These are phyloP conservation scores for Pestalotiopsis sp. DNA, from an alignment of 2,329 filamentous ascomycete genomes.

Conservation along the genomic window DNA sequence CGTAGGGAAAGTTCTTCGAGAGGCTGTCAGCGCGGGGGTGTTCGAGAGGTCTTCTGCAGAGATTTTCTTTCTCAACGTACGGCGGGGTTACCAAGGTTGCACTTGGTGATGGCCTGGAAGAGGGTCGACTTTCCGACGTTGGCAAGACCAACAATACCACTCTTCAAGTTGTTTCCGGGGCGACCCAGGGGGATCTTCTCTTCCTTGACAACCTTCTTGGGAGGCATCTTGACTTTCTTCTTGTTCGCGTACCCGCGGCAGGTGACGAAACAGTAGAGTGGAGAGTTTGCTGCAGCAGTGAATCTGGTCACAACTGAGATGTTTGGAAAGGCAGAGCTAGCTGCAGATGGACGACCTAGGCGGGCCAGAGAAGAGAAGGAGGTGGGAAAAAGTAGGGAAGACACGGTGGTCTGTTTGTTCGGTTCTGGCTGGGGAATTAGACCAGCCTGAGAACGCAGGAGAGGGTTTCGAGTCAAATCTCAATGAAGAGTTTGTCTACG, in stretches of 20 bases:
- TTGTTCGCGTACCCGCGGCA: conserved; percentile 60
- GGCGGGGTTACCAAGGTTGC: conserved; percentile 93
- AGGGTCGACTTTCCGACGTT: conserved; percentile 99
- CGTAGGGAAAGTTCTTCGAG: conserved; percentile 91
- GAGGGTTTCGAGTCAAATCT: conserved; percentile 15
- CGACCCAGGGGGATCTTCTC: conserved; percentile 96
- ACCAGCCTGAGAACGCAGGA: conserved; percentile 15
- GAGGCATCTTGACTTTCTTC: conserved; percentile 77
- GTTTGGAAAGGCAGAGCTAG: conserved; percentile 66
- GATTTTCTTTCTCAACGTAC: conserved; percentile 53
- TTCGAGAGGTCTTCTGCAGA: conserved; percentile 16
- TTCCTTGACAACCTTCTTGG: conserved; percentile 89
- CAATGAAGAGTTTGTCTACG: conserved; percentile 14
- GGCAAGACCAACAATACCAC: conserved; percentile 98
- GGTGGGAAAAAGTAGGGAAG: conserved; percentile 39
- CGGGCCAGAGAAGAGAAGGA: conserved; percentile 58
- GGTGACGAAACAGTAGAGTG: conserved; percentile 45
- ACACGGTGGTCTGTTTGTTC: conserved; percentile 40
- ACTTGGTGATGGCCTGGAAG: conserved; percentile 99
- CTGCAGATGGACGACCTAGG: conserved; percentile 59
- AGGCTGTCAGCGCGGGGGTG: conserved; percentile 34
- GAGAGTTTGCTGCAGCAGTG: conserved; percentile 27
- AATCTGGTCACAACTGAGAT: conserved; percentile 48
- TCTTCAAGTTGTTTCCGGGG: conserved; percentile 98
- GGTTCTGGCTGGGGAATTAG: conserved; percentile 39